Evolutionary conservation across 208 protist species (phyloP).

Genomic region (Leishmania tarentolae): DNA sequence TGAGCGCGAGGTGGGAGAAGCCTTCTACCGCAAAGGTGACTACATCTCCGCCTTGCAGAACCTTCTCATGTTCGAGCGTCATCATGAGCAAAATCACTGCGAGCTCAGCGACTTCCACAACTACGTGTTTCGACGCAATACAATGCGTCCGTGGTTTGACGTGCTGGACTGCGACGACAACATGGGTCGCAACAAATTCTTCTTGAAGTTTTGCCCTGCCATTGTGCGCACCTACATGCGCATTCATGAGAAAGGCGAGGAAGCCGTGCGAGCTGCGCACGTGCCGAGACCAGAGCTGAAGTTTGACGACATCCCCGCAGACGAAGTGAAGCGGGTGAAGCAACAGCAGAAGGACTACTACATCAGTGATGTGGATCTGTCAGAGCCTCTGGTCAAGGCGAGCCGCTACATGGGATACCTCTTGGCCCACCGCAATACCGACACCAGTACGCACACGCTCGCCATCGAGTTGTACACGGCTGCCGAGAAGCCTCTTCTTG

Average conservation of each 20-base stretch:
- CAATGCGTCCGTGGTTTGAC: slow-evolving; percentile 95
- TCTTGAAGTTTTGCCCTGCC: slow-evolving; percentile 67
- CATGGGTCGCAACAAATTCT: slow-evolving; percentile 78
- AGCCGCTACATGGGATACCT: slow-evolving; percentile 69
- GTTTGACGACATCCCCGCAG: slow-evolving; percentile 34
- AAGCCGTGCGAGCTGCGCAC: slow-evolving; percentile 68
- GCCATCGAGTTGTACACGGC: slow-evolving; percentile 75
- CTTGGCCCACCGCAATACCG: slow-evolving; percentile 46
- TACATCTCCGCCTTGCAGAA: slow-evolving; percentile 93
- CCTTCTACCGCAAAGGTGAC: slow-evolving; percentile 79
- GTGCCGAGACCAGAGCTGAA: slow-evolving; percentile 62
- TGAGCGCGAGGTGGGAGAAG: slow-evolving; percentile 90
- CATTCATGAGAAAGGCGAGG: slow-evolving; percentile 70
- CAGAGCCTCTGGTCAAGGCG: slow-evolving; percentile 76
- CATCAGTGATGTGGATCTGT: slow-evolving; percentile 64
- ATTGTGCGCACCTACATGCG: slow-evolving; percentile 83
- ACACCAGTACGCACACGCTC: slow-evolving; percentile 60
- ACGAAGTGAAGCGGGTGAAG: slow-evolving; percentile 70
- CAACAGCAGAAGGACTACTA: slow-evolving; percentile 64
- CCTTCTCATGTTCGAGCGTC: slow-evolving; percentile 89
- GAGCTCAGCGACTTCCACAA: slow-evolving; percentile 98
- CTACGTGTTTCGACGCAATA: slow-evolving; percentile 96
- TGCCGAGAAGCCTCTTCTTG: slow-evolving; percentile 60
- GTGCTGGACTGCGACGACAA: slow-evolving; percentile 85
- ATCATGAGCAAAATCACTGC: slow-evolving; percentile 92